Evolutionary conservation across 371 early-diverging fungal genomes (phyloP).

Genomic region (Apophysomyces variabilis): DNA sequence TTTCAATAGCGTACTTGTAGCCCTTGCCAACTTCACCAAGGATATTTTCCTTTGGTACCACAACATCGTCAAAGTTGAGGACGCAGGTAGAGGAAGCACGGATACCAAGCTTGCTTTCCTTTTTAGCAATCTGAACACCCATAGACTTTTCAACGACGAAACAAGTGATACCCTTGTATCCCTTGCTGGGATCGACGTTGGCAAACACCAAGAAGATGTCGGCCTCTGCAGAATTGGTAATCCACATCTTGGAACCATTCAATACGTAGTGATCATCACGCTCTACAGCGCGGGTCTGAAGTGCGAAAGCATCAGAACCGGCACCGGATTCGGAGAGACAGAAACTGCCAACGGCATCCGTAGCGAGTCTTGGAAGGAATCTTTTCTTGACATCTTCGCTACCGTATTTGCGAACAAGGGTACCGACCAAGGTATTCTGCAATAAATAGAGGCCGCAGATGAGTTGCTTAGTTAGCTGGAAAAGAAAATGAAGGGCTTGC

Average conservation of each 20-base stretch:
- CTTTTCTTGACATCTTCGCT: slow-evolving; percentile 76
- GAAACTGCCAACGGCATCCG: slow-evolving; percentile 90
- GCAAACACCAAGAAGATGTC: slow-evolving; percentile 98
- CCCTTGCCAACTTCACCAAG: slow-evolving; percentile 96
- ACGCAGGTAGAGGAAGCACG: slow-evolving; percentile 95
- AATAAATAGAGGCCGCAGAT: neutral
- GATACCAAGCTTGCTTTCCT: slow-evolving; percentile 98
- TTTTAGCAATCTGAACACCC: slow-evolving; percentile 95
- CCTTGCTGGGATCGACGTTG: slow-evolving; percentile 89
- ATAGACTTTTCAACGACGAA: slow-evolving; percentile 95
- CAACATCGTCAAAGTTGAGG: slow-evolving; percentile 91
- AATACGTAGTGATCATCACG: slow-evolving; percentile 91
- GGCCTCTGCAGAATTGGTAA: slow-evolving; percentile 89
- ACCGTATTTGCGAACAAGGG: slow-evolving; percentile 90
- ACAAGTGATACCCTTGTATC: slow-evolving; percentile 98
- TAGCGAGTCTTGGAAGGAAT: slow-evolving; percentile 85
- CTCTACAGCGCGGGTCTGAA: slow-evolving; percentile 90
- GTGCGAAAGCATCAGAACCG: slow-evolving; percentile 97
- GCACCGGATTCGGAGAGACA: slow-evolving; percentile 93
- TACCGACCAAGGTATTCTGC: slow-evolving; percentile 94
- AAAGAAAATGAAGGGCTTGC: slow-evolving; percentile 35
- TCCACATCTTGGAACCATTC: slow-evolving; percentile 95
- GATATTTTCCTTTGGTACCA: slow-evolving; percentile 87
- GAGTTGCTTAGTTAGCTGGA: slow-evolving; percentile 29
- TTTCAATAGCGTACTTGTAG: slow-evolving; percentile 98